A percentile compares a stretch with the other conserved stretches of the same genome.
phyloP scores from a whole-genome alignment of 75 land plant species.

The Picea glauca region DNA sequence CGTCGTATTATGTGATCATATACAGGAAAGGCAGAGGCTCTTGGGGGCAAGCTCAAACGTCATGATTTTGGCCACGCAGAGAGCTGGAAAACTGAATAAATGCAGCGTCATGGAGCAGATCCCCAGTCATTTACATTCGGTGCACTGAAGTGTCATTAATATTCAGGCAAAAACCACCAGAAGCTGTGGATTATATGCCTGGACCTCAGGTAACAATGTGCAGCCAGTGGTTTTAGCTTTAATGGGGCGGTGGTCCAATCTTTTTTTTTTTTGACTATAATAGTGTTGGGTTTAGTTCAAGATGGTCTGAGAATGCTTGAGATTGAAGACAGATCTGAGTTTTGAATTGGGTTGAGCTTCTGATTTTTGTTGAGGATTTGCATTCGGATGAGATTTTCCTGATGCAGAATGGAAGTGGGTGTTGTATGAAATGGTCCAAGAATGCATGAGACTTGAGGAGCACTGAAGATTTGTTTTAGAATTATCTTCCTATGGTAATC shows the following conservation, averaged over 20 bases:
- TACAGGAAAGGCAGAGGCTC: neutral
- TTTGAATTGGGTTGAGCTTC: neutral
- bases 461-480: neutral
- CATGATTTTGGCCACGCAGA: neutral
- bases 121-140: neutral
- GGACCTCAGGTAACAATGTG: neutral
- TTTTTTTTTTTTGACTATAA: neutral
- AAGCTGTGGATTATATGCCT: neutral
- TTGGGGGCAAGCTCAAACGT: neutral
- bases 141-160: neutral
- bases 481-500: neutral
- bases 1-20: neutral
- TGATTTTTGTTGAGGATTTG: neutral
- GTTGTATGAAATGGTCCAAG: neutral
- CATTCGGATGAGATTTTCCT: neutral
- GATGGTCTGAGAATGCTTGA: neutral
- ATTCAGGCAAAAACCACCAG: neutral
- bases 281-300: neutral
- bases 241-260: neutral
- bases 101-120: constrained; percentile 1
- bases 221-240: no score
- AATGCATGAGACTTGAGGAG: neutral
- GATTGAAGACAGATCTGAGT: neutral
- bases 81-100: neutral
- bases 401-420: neutral